phyloP scores from a whole-genome alignment of 352 stramenopile species.

The Globisporangium spinosum region DNA sequence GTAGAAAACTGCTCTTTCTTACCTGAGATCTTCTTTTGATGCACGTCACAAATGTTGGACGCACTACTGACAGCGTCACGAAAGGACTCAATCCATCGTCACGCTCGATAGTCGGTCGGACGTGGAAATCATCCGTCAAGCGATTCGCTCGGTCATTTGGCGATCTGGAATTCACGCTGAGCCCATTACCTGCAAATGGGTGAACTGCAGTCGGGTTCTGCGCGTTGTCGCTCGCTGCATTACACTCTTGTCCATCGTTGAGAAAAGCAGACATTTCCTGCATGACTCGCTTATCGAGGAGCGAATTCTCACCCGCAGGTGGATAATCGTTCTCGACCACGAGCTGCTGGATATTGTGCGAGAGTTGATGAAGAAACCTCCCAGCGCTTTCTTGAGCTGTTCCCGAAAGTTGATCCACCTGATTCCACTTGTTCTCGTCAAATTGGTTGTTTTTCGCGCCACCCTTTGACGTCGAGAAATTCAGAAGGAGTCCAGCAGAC shows the following conservation, averaged over 20 bases:
- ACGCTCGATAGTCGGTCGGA: background rate
- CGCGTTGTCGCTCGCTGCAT: background rate
- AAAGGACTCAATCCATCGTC: slow-evolving; percentile 11
- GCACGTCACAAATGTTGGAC: slow-evolving; percentile 29
- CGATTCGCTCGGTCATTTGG: background rate
- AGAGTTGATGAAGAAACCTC: slow-evolving; percentile 48
- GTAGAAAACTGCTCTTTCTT: slow-evolving; percentile 3
- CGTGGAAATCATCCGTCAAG: background rate
- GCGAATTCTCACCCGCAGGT: slow-evolving; percentile 28
- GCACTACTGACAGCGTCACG: slow-evolving; percentile 14
- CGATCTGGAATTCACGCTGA: background rate
- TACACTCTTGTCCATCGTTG: slow-evolving; percentile 19
- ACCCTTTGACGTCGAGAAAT: slow-evolving; percentile 22
- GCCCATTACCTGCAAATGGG: background rate
- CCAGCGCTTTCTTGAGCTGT: slow-evolving; percentile 30
- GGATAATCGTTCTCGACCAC: slow-evolving; percentile 38
- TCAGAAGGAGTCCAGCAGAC: slow-evolving; percentile 59
- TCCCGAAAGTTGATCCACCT: slow-evolving; percentile 55
- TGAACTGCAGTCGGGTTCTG: slow-evolving; percentile 13
- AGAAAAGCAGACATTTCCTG: slow-evolving; percentile 46
- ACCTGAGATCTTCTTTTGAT: slow-evolving; percentile 77
- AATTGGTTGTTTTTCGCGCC: slow-evolving; percentile 17
- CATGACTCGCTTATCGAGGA: slow-evolving; percentile 49
- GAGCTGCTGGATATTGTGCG: slow-evolving; percentile 44
- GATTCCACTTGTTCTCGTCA: slow-evolving; percentile 47